Percentiles rank a stretch among this genome's conserved stretches.
These are phyloP conservation scores for Agrostemma githago DNA, from an alignment of 148 eudicot species.

Conservation along the genomic window DNA sequence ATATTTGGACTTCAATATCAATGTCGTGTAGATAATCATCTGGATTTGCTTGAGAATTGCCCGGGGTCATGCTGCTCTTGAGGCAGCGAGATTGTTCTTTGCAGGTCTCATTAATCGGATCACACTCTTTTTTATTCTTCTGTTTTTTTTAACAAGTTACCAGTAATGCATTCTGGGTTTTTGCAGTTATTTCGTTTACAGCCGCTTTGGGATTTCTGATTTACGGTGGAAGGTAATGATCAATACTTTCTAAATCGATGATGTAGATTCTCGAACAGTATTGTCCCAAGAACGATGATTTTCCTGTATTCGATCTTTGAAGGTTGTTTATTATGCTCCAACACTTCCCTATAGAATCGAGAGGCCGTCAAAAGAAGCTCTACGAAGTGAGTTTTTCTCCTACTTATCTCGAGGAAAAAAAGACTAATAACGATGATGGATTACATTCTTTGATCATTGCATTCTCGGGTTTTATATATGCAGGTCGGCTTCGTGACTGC, in stretches of 20 bases:
- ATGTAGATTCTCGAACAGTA: background rate
- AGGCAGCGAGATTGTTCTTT: constrained; percentile 45
- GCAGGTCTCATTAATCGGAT: constrained; percentile 31
- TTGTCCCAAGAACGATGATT: background rate
- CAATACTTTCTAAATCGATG: background rate
- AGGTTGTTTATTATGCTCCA: constrained; percentile 62
- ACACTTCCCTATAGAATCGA: constrained; percentile 64
- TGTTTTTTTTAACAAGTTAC: background rate
- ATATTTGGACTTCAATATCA: background rate
- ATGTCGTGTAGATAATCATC: constrained; percentile 38
- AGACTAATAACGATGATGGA: background rate
- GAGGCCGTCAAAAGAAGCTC: constrained; percentile 62
- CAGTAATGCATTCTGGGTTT: constrained; percentile 3
- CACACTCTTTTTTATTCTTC: background rate
- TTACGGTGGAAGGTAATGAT: constrained; percentile 57
- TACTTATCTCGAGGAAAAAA: background rate
- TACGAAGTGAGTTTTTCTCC: constrained; percentile 36
- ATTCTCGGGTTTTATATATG: constrained; percentile 5
- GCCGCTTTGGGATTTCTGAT: constrained; percentile 58
- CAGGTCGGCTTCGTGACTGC: constrained; percentile 63
- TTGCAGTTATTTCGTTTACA: constrained; percentile 46
- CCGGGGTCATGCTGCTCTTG: constrained; percentile 35
- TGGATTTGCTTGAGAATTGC: constrained; percentile 43
- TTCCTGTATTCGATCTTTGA: background rate
- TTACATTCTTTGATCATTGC: background rate